These are phyloP conservation scores for Taphrina flavorubra DNA, from an alignment of 1,139 yeast species.

Conservation along the genomic window DNA sequence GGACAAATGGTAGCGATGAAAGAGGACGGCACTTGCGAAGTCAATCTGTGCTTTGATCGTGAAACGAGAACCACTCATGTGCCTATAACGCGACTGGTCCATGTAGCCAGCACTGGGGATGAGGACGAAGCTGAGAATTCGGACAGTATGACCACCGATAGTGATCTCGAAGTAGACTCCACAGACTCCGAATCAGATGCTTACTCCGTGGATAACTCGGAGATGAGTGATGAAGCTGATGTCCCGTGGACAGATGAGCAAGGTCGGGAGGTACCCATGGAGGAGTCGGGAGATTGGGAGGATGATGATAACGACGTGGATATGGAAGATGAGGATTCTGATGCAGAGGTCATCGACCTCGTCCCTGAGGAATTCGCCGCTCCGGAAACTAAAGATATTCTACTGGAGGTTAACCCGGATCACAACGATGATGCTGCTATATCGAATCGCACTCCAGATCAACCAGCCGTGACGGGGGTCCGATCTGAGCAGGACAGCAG, in stretches of 20 bases:
- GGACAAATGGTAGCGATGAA: constrained; percentile 11
- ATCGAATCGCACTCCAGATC: neutral
- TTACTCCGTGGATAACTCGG: constrained; percentile 44
- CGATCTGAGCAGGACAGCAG: neutral
- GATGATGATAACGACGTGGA: constrained; percentile 19
- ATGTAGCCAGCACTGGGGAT: constrained; percentile 18
- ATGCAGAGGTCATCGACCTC: constrained; percentile 28
- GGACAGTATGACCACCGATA: constrained; percentile 4
- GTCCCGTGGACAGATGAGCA: constrained; percentile 29
- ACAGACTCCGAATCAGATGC: constrained; percentile 35
- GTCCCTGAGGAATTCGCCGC: constrained; percentile 24
- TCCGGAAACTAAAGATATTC: constrained; percentile 20
- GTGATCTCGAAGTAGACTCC: constrained; percentile 23
- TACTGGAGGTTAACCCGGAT: constrained; percentile 1
- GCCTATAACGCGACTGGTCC: constrained; percentile 8
- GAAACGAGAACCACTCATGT: neutral
- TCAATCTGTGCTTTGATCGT: constrained; percentile 9
- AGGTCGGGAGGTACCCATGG: constrained; percentile 24
- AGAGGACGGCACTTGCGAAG: constrained; percentile 11
- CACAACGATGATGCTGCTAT: neutral
- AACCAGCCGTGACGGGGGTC: neutral
- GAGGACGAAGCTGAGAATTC: constrained; percentile 7
- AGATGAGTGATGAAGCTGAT: constrained; percentile 42
- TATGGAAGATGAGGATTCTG: constrained; percentile 34
- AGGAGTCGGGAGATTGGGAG: constrained; percentile 37